Percentiles rank a stretch among this genome's conserved stretches.
Evolutionary conservation across 2,329 filamentous ascomycete species (phyloP).

Genomic region (Didymella keratinophila): DNA sequence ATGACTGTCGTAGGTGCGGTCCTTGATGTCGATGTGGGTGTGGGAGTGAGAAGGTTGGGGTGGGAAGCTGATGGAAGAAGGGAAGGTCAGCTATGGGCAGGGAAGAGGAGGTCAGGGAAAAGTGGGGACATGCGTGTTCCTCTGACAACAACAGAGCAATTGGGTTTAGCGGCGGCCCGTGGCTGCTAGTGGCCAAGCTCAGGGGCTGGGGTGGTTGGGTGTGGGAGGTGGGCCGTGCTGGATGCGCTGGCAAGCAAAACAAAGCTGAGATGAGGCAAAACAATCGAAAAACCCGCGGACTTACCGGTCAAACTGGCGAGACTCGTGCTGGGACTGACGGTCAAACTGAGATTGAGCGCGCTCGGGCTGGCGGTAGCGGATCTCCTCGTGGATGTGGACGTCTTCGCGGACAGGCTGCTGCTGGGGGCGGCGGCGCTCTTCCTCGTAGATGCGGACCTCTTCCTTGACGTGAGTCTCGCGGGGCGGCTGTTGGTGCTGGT

Average conservation of each 20-base stretch:
- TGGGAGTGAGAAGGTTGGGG: constrained; percentile 57
- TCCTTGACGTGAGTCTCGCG: constrained; percentile 71
- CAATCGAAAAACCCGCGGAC: constrained; percentile 28
- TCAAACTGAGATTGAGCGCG: constrained; percentile 41
- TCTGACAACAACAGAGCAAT: constrained; percentile 52
- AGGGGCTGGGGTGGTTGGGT: constrained; percentile 41
- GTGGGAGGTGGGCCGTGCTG: constrained; percentile 42
- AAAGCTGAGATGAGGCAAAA: constrained; percentile 22
- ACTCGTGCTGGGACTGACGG: constrained; percentile 29
- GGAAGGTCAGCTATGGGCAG: constrained; percentile 49
- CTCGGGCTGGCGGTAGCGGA: constrained; percentile 40
- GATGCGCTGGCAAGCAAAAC: constrained; percentile 35
- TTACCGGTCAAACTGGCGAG: constrained; percentile 40
- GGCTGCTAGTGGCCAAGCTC: constrained; percentile 41
- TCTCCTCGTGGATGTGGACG: constrained; percentile 46
- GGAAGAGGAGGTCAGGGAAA: constrained; percentile 50
- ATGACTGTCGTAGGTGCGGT: constrained; percentile 56
- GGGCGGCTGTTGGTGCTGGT: constrained; percentile 51
- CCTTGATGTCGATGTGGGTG: constrained; percentile 69
- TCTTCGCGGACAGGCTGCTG: constrained; percentile 35
- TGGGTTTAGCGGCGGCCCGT: constrained; percentile 39
- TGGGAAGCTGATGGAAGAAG: constrained; percentile 61
- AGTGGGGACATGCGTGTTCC: constrained; percentile 49
- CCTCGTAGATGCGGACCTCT: constrained; percentile 84
- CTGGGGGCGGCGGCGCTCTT: constrained; percentile 78